Conservation (phyloP, 768 basidiomycete genomes). For the Termitomyces sp. region DNA sequence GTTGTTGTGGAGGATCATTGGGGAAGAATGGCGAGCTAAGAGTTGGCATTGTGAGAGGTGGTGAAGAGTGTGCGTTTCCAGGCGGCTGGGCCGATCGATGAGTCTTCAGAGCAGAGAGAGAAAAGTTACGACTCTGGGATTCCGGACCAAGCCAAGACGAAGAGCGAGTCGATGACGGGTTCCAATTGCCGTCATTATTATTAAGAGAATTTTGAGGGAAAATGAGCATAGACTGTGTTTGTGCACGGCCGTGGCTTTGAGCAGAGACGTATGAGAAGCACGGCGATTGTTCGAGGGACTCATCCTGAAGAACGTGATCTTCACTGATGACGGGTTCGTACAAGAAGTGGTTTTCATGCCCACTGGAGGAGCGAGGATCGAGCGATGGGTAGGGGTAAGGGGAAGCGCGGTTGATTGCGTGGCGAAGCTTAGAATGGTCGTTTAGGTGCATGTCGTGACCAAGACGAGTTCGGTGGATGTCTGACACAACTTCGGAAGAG, state of each 20-base stretch:
- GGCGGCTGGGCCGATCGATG: constrained; percentile 9
- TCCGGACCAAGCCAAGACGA: constrained; percentile 15
- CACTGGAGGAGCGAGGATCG: constrained; percentile 3
- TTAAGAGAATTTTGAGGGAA: constrained; percentile 6
- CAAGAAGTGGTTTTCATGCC: constrained; percentile 6
- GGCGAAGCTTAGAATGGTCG: constrained; percentile 26
- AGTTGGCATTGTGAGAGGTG: constrained; percentile 42
- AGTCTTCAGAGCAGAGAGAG: constrained; percentile 5
- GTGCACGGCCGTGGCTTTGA: constrained; percentile 10
- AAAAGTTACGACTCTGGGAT: constrained; percentile 5
- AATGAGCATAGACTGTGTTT: constrained; percentile 5
- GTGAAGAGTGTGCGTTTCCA: constrained; percentile 17
- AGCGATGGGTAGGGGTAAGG: constrained; percentile 12
- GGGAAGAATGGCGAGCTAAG: constrained; percentile 60
- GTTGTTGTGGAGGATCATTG: constrained; percentile 28
- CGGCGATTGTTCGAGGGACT: not conserved
- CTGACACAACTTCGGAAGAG: constrained; percentile 18
- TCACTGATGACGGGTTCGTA: constrained; percentile 3
- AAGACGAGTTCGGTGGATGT: constrained; percentile 24
- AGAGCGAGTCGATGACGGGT: constrained; percentile 4
- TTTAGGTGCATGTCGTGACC: constrained; percentile 24
- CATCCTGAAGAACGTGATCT: constrained; percentile 5
- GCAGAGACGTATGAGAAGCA: constrained; percentile 9
- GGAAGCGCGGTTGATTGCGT: constrained; percentile 23
- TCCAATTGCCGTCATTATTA: constrained; percentile 11